phyloP scores from a whole-genome alignment of 345 rosid species.

The Eucalyptus albens region DNA sequence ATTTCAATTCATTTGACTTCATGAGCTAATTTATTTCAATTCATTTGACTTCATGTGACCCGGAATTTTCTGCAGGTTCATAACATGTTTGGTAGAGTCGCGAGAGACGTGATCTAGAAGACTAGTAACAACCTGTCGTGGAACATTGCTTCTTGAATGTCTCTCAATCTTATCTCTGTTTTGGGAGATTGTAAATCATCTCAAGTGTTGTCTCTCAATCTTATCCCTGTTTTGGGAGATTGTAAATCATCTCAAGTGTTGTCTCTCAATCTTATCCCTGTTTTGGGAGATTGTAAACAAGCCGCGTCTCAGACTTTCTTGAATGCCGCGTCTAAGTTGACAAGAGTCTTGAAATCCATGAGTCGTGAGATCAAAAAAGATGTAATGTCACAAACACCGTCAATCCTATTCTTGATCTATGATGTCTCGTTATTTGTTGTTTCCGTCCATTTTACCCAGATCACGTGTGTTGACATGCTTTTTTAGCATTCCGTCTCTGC shows the following conservation, averaged over 20 bases:
- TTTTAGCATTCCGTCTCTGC: not conserved
- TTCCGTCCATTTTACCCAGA: not conserved
- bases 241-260: not conserved
- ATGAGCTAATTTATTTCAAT: not conserved
- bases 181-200: not conserved
- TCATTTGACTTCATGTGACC: not conserved
- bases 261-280: too few relatives aligned
- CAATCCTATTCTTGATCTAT: not conserved
- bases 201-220: too few relatives aligned
- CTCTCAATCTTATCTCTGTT: not conserved
- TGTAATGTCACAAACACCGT: not conserved
- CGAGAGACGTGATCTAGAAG: conserved; percentile 24
- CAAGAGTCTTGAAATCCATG: not conserved
- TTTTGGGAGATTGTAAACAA: not conserved
- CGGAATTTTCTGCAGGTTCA: conserved; percentile 19
- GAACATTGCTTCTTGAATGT: not conserved
- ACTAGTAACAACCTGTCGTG: not conserved
- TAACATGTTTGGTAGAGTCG: conserved; percentile 48
- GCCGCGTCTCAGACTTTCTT: not conserved
- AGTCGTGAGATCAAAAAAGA: not conserved
- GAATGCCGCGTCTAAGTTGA: not conserved
- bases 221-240: not conserved
- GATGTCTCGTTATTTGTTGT: not conserved
- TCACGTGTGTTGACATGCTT: not conserved
- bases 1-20: too few relatives aligned